phyloP scores from a whole-genome alignment of 108 stramenopile genomes.

The Cyclotella choctawhatcheeana region DNA sequence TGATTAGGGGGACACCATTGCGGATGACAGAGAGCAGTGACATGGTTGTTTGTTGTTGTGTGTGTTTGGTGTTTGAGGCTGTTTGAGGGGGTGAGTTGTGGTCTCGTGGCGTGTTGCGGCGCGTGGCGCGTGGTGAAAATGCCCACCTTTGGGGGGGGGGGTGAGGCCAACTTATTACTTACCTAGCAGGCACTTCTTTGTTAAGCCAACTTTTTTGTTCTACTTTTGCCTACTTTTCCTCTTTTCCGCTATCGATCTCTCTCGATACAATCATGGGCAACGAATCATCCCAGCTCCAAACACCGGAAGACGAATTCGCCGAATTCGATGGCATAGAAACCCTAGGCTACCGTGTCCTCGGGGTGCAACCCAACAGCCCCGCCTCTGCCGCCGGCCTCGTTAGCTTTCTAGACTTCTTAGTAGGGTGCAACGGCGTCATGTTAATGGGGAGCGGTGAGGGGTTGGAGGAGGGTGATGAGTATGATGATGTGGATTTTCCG shows the following conservation, averaged over 20 bases:
- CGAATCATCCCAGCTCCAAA: slow-evolving; percentile 31
- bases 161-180: too few relatives aligned
- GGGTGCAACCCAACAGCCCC: slow-evolving; percentile 94
- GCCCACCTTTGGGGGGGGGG: too few relatives aligned
- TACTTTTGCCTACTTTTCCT: too few relatives aligned
- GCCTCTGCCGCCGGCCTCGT: slow-evolving; percentile 92
- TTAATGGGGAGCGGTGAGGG: slow-evolving; percentile 76
- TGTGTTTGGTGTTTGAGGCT: neutral
- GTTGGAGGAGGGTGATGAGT: slow-evolving; percentile 78
- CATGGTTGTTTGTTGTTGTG: neutral
- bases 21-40: neutral
- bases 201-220: too few relatives aligned
- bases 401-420: slow-evolving; percentile 95
- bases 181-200: too few relatives aligned
- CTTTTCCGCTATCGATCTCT: too few relatives aligned
- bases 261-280: slow-evolving; percentile 44
- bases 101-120: too few relatives aligned
- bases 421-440: slow-evolving; percentile 81
- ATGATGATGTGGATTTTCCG: slow-evolving; percentile 84
- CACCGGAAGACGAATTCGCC: slow-evolving; percentile 50
- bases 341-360: slow-evolving; percentile 94
- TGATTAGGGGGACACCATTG: neutral
- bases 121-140: too few relatives aligned
- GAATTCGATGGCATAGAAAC: slow-evolving; percentile 85
- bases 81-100: too few relatives aligned